Conservation (phyloP, 2,329 filamentous ascomycete species). For the Neofusicoccum sp. region DNA sequence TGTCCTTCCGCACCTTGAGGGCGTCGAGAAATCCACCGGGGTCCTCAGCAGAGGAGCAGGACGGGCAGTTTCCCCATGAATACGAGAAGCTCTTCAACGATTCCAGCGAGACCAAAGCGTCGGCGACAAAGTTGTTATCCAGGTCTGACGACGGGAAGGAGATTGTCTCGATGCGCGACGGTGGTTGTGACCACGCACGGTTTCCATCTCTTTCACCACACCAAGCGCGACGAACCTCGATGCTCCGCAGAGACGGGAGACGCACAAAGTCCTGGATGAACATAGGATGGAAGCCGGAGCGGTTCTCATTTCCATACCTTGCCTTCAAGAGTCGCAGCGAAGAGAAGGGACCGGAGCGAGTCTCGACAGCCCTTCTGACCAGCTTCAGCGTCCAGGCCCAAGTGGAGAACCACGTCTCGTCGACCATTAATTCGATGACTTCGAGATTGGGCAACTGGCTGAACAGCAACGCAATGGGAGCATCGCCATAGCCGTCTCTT, state of each 20-base stretch:
- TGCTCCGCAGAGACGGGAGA: neutral
- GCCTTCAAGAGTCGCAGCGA: neutral
- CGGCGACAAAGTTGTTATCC: neutral
- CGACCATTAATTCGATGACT: neutral
- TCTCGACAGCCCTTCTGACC: neutral
- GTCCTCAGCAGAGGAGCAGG: neutral
- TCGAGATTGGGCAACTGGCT: neutral
- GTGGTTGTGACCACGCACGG: neutral
- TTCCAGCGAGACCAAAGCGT: neutral
- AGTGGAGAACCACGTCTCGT: slow-evolving; percentile 10
- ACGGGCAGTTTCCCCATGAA: neutral
- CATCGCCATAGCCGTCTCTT: neutral
- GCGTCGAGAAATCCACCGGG: neutral
- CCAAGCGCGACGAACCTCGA: neutral
- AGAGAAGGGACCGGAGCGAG: neutral
- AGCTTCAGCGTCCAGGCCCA: neutral
- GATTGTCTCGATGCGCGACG: neutral
- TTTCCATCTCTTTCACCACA: neutral
- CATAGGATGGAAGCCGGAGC: neutral
- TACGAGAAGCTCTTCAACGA: neutral
- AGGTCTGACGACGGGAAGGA: neutral
- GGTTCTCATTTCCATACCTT: neutral
- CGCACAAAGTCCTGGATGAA: neutral
- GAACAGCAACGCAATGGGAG: neutral
- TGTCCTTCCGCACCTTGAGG: neutral